A percentile compares a stretch with the other conserved stretches of the same genome.
Conservation (phyloP, 176 grass and related monocot genomes). For the Oryza officinalis region DNA sequence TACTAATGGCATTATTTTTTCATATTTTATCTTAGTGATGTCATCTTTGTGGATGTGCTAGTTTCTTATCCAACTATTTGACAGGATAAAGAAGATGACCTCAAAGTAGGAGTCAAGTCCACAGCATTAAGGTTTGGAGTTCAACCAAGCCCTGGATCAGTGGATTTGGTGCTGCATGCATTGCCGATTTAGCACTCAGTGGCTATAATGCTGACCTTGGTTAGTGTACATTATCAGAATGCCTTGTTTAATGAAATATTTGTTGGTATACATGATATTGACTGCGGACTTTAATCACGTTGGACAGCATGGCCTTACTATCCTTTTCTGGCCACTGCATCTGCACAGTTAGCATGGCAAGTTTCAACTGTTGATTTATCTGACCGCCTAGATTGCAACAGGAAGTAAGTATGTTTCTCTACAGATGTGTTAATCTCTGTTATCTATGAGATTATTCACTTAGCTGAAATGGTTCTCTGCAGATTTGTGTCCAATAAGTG, state of each 20-base stretch:
- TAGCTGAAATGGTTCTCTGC: background rate
- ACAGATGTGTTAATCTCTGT: background rate
- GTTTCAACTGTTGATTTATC: constrained; percentile 75
- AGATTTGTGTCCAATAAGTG: constrained; percentile 96
- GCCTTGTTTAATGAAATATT: background rate
- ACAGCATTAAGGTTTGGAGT: constrained; percentile 85
- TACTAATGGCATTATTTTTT: background rate
- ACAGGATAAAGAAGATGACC: constrained; percentile 93
- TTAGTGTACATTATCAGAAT: constrained; percentile 26
- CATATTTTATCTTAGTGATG: constrained; percentile 7
- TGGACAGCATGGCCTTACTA: constrained; percentile 82
- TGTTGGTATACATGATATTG: constrained; percentile 12
- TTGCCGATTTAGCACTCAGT: constrained; percentile 59
- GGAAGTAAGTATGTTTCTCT: constrained; percentile 70
- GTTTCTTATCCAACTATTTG: constrained; percentile 11
- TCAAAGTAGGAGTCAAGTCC: constrained; percentile 86
- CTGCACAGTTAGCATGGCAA: constrained; percentile 75
- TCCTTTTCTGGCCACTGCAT: constrained; percentile 60
- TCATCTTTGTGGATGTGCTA: background rate
- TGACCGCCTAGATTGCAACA: constrained; percentile 67
- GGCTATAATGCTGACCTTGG: constrained; percentile 86
- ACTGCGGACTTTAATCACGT: constrained; percentile 30
- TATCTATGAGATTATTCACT: constrained; percentile 1
- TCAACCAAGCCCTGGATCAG: constrained; percentile 75
- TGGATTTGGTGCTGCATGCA: constrained; percentile 64